Evolutionary conservation across 176 grass and related monocot species (phyloP).

Genomic region (Zea luxurians): DNA sequence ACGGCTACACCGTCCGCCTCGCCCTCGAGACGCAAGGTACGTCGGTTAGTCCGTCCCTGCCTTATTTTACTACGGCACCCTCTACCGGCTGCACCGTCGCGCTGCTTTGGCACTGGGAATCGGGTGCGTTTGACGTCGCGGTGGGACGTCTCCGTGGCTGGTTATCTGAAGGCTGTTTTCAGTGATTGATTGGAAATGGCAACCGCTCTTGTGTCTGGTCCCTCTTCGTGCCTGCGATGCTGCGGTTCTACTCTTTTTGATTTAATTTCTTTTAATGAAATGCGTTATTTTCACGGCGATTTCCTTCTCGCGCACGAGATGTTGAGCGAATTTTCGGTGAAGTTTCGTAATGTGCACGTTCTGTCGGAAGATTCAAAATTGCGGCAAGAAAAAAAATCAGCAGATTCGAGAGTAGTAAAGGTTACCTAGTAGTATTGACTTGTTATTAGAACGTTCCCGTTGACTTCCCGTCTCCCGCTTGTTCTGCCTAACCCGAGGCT

Average conservation of each 20-base stretch:
- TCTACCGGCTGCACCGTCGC: no score
- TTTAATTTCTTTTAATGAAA: not conserved
- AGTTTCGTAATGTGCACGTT: not conserved
- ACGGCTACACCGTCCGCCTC: slow-evolving; percentile 81
- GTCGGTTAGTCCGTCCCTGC: no score
- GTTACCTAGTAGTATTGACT: not conserved
- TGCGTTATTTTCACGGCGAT: not conserved
- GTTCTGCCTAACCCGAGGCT: not conserved
- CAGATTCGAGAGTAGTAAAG: not conserved
- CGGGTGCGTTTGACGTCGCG: not conserved
- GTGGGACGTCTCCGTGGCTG: not conserved
- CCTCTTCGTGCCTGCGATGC: not conserved
- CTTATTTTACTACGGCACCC: no score
- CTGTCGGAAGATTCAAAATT: not conserved
- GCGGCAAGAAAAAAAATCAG: not conserved
- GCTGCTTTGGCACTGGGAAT: not conserved
- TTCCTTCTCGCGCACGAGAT: not conserved
- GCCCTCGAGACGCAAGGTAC: slow-evolving; percentile 89
- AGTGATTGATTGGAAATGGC: not conserved
- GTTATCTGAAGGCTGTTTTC: not conserved
- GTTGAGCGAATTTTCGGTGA: not conserved
- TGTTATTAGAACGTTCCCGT: not conserved
- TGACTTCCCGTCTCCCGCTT: not conserved
- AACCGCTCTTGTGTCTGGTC: not conserved
- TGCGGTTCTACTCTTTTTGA: not conserved